These are phyloP conservation scores for Chrysoporthe deuterocubensis DNA, from an alignment of 2,329 filamentous ascomycete genomes.

Conservation along the genomic window DNA sequence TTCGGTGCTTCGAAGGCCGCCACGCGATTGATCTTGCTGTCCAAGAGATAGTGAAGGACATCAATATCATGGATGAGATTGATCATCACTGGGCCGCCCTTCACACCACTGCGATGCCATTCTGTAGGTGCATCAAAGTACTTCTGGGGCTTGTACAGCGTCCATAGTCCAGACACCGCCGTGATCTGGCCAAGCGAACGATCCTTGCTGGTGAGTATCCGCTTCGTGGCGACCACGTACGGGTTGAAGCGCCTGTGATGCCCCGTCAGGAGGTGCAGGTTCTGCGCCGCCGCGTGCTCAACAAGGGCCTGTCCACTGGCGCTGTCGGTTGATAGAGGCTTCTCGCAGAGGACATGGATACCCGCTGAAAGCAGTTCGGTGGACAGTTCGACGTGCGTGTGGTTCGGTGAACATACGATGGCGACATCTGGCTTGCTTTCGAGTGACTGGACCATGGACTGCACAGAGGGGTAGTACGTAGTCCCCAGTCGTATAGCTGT, in stretches of 20 bases:
- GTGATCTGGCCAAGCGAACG: slow-evolving; percentile 50
- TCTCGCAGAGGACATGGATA: slow-evolving; percentile 61
- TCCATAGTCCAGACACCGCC: slow-evolving; percentile 61
- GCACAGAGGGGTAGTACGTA: slow-evolving; percentile 39
- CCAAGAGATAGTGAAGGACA: slow-evolving; percentile 59
- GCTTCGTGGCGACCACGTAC: slow-evolving; percentile 55
- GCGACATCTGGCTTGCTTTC: slow-evolving; percentile 52
- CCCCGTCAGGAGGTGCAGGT: slow-evolving; percentile 55
- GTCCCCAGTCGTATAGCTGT: slow-evolving; percentile 33
- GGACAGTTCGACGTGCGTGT: slow-evolving; percentile 57
- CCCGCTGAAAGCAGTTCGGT: slow-evolving; percentile 51
- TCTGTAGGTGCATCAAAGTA: slow-evolving; percentile 55
- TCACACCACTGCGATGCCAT: slow-evolving; percentile 48
- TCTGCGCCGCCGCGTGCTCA: slow-evolving; percentile 32
- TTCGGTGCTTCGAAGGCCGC: slow-evolving; percentile 52
- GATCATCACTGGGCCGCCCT: slow-evolving; percentile 56
- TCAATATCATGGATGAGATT: slow-evolving; percentile 67
- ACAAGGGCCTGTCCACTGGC: slow-evolving; percentile 41
- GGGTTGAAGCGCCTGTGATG: slow-evolving; percentile 65
- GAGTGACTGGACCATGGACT: slow-evolving; percentile 45
- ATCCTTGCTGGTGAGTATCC: slow-evolving; percentile 40
- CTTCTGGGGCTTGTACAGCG: slow-evolving; percentile 50
- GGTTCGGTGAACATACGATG: slow-evolving; percentile 63
- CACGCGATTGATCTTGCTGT: slow-evolving; percentile 51
- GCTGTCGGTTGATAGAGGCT: slow-evolving; percentile 54